Evolutionary conservation across 768 basidiomycete genomes (phyloP), one percentile per base, ranked within the genome.

Genomic region (Mycena metata): DNA sequence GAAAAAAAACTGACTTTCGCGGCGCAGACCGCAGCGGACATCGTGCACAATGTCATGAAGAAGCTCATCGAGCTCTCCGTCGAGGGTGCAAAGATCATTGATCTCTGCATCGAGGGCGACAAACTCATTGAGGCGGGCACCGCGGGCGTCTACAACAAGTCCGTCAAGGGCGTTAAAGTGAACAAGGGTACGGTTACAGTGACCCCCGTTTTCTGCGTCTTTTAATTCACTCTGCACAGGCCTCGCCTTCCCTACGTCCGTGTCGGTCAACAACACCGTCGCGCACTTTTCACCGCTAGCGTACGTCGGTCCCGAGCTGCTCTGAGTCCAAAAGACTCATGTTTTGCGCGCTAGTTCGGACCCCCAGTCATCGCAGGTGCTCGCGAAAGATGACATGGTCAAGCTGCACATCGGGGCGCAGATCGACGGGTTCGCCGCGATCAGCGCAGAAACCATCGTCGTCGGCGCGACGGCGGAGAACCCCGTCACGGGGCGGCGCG

Each of bases 341-440:
- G 46, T 67, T 67, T 66, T 35, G 65, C 65, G 45, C 46, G 66
- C 56, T 75, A 94, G 92, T 72, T 94, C 94, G 42, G 94, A 96
- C 82, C 81, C 90, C 17, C 86, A 88, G 70, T 88, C 92, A 30
- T 81, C 83, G 9, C 89, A 90, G 78, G 86, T 79, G 57, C 86
- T 96, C 71, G 89, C 88, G 30, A 92, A 95, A 70, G 90, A 90
- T 67, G 98, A 99, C 78, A 90, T 99, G 65, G 97, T 99, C 72
- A 99, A 98, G 83, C 82, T 99, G 70, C 95, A 96, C 79, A 86
- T 99, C 67, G 98, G 98, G 51, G 96, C 96, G 21, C 98, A 99
- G 77, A 96, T 99, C 80, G 97, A 99, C 78, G 98, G 98, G 64
- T 98, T 94, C 80, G 96, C 96, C 21, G 90, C 95, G 60, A 90